Base-by-base conservation (phyloP, 257 asterid genomes). In the Ilex asprella region DNA sequence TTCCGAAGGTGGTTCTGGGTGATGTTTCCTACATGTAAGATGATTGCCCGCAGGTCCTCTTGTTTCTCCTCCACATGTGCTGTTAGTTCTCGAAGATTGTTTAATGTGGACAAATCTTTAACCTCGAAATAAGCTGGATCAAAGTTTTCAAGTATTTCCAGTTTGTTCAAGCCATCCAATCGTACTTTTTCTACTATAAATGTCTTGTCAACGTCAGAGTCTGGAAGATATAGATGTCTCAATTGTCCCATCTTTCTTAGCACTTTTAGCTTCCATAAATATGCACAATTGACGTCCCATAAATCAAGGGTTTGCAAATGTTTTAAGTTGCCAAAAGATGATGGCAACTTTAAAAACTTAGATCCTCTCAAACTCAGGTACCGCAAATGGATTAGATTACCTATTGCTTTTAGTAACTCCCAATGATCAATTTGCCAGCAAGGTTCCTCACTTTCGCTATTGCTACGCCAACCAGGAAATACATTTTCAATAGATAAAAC, bases 151-250 rank as follows among this genome's bases (percentile, higher is more conserved):
- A 21, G 27, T 21, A 21, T 21, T 1, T 21, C 27, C 27, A 21
- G 1, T 21, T 21, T 21, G 27, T 1, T 21, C 27, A 21, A 21
- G 27, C 27, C 27, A 21, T 21, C 27, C 27, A 21, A 21, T 1
- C 27, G 27, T 21, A 21, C 0, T 21, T 14, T 14, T 47, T 16
- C 64, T 12, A 60, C 15, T 16, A 60, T n/a, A n/a, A n/a, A n/a
- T n/a, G n/a, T n/a, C n/a, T n/a, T n/a, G n/a, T n/a, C n/a, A n/a
- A n/a, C n/a, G n/a, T n/a, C 39, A 60, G 31, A 10, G 27, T 44
- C 32, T 10, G 64, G 64, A 41, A 60, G 54, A 46, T 44, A 60
- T 12, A 60, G 39, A 27, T 60, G 8, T 29, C 31, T 60, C 55
- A 60, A 21, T 12, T 11, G 6, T 60, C 6, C 11, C 51, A 60